phyloP scores from a whole-genome alignment of 192 early-diverging fungal species.

The Podila horticola region DNA sequence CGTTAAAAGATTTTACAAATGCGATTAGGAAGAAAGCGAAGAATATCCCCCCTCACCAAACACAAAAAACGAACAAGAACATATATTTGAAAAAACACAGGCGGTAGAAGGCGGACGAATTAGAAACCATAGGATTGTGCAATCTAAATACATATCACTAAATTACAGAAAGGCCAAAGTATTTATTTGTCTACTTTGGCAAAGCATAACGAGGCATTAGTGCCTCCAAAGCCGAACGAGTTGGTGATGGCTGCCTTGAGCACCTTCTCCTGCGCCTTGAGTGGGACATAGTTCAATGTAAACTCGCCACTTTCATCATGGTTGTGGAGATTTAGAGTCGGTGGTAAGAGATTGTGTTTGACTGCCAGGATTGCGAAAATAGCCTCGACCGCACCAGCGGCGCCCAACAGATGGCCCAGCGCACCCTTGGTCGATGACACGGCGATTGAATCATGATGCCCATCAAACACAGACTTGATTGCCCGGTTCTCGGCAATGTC shows the following conservation, averaged over 20 bases:
- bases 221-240: constrained; percentile 94
- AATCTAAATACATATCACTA: no score
- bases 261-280: constrained; percentile 66
- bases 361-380: constrained; percentile 88
- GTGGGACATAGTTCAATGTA: constrained; percentile 85
- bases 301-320: constrained; percentile 71
- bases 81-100: background rate
- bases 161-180: background rate
- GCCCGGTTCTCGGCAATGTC: constrained; percentile 90
- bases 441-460: constrained; percentile 58
- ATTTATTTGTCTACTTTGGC: constrained; percentile 53
- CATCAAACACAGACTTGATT: constrained; percentile 81
- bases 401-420: constrained; percentile 94
- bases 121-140: no score
- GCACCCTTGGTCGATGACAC: constrained; percentile 94
- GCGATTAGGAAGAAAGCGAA: background rate
- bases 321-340: constrained; percentile 84
- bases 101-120: background rate
- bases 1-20: constrained; percentile 58
- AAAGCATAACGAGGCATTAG: constrained; percentile 79
- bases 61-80: background rate
- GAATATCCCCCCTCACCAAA: background rate
- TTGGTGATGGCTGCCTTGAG: constrained; percentile 82
- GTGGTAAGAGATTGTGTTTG: constrained; percentile 79
- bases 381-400: constrained; percentile 94